phyloP scores from a whole-genome alignment of 768 basidiomycete species.

The Lentinula sp. region DNA sequence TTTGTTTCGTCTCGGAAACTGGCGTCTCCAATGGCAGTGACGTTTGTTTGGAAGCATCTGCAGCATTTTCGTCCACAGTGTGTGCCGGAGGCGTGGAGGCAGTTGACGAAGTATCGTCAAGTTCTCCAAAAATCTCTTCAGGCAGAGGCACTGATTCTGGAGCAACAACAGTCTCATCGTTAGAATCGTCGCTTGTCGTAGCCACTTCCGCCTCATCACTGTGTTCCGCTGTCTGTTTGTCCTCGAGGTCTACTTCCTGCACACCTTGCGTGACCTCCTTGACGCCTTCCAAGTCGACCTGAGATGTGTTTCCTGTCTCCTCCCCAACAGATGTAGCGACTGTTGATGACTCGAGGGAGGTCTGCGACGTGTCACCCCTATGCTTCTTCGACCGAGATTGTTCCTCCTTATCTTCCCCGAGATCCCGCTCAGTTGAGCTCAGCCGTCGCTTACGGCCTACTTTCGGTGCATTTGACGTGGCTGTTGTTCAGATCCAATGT shows the following conservation, averaged over 20 bases:
- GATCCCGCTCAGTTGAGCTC: slow-evolving; percentile 41
- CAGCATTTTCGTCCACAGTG: neutral
- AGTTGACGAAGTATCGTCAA: slow-evolving; percentile 3
- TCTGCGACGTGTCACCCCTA: slow-evolving; percentile 30
- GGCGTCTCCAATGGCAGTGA: neutral
- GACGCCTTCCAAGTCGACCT: slow-evolving; percentile 44
- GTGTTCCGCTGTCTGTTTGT: slow-evolving; percentile 14
- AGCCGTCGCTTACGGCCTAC: slow-evolving; percentile 62
- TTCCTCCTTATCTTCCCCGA: slow-evolving; percentile 34
- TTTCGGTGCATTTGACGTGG: slow-evolving; percentile 70
- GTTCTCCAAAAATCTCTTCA: neutral
- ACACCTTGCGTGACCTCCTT: slow-evolving; percentile 72
- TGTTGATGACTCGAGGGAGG: slow-evolving; percentile 15
- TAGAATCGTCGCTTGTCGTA: neutral
- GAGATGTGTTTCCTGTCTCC: slow-evolving; percentile 11
- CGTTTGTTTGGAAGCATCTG: neutral
- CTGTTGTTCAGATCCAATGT: slow-evolving; percentile 26
- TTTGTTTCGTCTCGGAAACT: neutral
- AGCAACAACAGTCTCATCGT: neutral
- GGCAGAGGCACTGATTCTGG: slow-evolving; percentile 4
- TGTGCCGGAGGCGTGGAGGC: slow-evolving; percentile 1
- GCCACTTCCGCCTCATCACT: neutral
- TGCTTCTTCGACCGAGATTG: slow-evolving; percentile 37
- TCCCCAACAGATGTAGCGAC: slow-evolving; percentile 10
- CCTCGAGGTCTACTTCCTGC: slow-evolving; percentile 59